These are phyloP conservation scores for Aurifilum marmelostoma DNA, from an alignment of 2,329 filamentous ascomycete species.

Conservation along the genomic window DNA sequence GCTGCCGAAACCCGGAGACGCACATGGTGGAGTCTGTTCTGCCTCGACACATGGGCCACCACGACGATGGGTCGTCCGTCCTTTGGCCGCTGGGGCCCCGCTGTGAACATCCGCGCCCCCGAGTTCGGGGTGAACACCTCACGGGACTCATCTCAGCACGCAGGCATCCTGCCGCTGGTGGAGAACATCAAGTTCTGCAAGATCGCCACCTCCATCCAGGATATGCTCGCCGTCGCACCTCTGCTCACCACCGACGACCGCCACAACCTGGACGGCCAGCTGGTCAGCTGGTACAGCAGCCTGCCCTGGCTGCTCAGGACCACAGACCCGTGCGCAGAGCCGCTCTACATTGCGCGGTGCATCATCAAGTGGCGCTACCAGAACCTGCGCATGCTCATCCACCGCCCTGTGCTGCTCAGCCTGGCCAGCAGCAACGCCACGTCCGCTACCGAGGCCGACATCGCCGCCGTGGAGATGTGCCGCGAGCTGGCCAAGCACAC, in stretches of 20 bases:
- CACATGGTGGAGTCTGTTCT: slow-evolving; percentile 77
- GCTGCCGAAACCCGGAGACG: slow-evolving; percentile 65
- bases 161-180: slow-evolving; percentile 70
- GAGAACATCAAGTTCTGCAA: slow-evolving; percentile 81
- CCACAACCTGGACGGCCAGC: slow-evolving; percentile 65
- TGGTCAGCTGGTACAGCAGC: slow-evolving; percentile 73
- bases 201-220: slow-evolving; percentile 77
- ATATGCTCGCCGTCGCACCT: slow-evolving; percentile 71
- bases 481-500: slow-evolving; percentile 70
- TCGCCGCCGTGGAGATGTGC: slow-evolving; percentile 69
- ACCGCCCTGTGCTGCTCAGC: slow-evolving; percentile 72
- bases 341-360: slow-evolving; percentile 69
- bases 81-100: slow-evolving; percentile 67
- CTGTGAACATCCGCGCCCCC: slow-evolving; percentile 68
- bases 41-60: slow-evolving; percentile 73
- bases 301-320: slow-evolving; percentile 68
- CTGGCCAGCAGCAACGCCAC: slow-evolving; percentile 59
- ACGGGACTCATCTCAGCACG: slow-evolving; percentile 59
- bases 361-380: slow-evolving; percentile 85
- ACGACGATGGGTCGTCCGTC: slow-evolving; percentile 73
- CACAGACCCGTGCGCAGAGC: slow-evolving; percentile 69
- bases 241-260: slow-evolving; percentile 70
- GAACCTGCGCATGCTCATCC: slow-evolving; percentile 75
- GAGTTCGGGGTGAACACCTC: slow-evolving; percentile 53
- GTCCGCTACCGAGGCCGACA: slow-evolving; percentile 62